Evolutionary conservation across 2,329 filamentous ascomycete genomes (phyloP), one percentile per base, ranked within the genome.

Genomic region (Ampelomyces quisqualis): DNA sequence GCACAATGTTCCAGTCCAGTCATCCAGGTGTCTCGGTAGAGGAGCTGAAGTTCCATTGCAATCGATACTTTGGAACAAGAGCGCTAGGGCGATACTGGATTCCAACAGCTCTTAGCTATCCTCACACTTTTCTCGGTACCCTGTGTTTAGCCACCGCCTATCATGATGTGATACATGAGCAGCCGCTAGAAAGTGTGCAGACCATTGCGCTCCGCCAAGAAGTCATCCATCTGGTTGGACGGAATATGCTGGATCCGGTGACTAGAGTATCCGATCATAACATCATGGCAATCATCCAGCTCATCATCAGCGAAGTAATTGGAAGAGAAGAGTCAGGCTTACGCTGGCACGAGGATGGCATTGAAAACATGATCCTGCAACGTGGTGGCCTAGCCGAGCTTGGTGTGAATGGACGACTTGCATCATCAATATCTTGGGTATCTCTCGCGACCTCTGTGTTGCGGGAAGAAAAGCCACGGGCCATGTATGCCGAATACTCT

Each of bases 111-210:
- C 55, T 68, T 21, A 52, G 54, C 9, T 45, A 60, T 7, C 51
- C 59, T 8, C 65, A 68, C 15, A 60, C 66, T 1, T 70, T 66
- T 30, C 57, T 70, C 2, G 69, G 66, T 28, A 69, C 66, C 0
- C 49, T 70, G 8, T 63, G 60, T 39, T 55, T 66, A 23, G 61
- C 67, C 6, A 60, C 65, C 1, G 55, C 60, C 6, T 62, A 69
- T 31, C 40, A 58, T 9, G 67, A 69, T 36, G 60, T 62, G 2
- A 47, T 67, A 13, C 28, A 55, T 5, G 51, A 56, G 3, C 38
- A 42, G 2, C 15, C 34, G 9, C 23, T 49, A 2, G 62, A 68
- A 35, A 69, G 62, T 34, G 30, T 65, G 2, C 52, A 58, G 27
- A 66, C 64, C 4, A 35, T 55, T 5, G 55, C 55, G 4, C 52